Conservation (phyloP, 2,329 filamentous ascomycete species). For the Ophiostoma triangulosporum region DNA sequence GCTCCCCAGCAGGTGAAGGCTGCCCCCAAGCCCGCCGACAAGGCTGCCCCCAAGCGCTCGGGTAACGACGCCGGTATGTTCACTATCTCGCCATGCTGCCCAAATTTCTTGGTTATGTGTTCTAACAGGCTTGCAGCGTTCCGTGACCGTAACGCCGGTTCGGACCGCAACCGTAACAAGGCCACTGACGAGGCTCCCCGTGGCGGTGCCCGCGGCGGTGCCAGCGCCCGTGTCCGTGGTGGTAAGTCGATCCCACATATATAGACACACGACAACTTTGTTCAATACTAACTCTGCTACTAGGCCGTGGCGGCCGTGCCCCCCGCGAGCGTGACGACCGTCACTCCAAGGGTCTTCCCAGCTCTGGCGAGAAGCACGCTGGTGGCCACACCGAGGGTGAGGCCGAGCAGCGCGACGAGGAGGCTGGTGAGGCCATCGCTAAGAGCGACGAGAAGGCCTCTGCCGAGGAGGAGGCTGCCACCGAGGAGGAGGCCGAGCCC, state of each 20-base stretch:
- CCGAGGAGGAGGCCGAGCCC: constrained; percentile 38
- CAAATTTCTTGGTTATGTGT: too few relatives aligned
- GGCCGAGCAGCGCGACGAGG: constrained; percentile 81
- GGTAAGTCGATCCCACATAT: constrained; percentile 26
- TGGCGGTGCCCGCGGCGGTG: constrained; percentile 37
- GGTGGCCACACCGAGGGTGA: constrained; percentile 75
- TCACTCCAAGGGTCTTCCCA: constrained; percentile 36
- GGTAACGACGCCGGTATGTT: constrained; percentile 79
- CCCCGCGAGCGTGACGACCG: constrained; percentile 43
- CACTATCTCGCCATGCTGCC: too few relatives aligned
- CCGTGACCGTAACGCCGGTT: constrained; percentile 75
- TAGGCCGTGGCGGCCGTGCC: constrained; percentile 40
- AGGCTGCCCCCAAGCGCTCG: constrained; percentile 40
- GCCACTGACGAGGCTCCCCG: constrained; percentile 54
- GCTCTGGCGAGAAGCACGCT: constrained; percentile 75
- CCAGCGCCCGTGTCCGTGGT: constrained; percentile 49
- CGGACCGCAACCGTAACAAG: constrained; percentile 69
- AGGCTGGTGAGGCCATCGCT: constrained; percentile 80
- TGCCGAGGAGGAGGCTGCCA: constrained; percentile 27
- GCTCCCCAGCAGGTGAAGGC: constrained; percentile 81
- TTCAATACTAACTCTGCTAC: neutral
- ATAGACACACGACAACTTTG: neutral
- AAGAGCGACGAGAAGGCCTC: constrained; percentile 68
- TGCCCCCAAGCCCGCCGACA: constrained; percentile 61
- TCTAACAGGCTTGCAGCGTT: constrained; percentile 46